Evolutionary conservation across 768 basidiomycete genomes (phyloP).

Genomic region (Russula vinacea): DNA sequence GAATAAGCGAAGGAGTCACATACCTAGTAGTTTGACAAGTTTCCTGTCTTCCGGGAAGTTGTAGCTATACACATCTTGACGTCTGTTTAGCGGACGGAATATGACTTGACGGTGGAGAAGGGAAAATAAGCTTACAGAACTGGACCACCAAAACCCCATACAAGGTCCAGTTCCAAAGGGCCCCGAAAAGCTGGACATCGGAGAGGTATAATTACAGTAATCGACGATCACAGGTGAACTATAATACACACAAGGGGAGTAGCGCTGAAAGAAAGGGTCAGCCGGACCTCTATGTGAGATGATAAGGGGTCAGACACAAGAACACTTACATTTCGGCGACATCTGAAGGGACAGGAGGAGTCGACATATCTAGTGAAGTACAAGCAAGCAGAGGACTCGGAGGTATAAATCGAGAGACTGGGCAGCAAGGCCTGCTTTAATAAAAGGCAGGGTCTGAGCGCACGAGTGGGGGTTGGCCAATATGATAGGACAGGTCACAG

Average conservation of each 20-base stretch:
- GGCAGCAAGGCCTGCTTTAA: no score
- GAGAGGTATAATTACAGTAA: no score
- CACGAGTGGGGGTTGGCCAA: not conserved
- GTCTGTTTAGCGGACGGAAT: not conserved
- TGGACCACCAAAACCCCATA: conserved; percentile 20
- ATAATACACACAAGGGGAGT: conserved; percentile 1
- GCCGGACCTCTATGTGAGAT: not conserved
- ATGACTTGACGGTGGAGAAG: not conserved
- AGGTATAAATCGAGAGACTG: not conserved
- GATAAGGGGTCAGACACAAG: no score
- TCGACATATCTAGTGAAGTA: conserved; percentile 3
- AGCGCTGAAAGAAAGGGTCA: not conserved
- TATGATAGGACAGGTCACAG: not conserved
- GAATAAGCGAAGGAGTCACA: not conserved
- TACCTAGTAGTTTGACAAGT: conserved; percentile 8
- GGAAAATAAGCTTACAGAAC: not conserved
- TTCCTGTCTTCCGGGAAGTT: conserved; percentile 13
- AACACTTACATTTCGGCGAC: conserved; percentile 8
- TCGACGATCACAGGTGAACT: no score
- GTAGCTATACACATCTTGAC: conserved; percentile 18
- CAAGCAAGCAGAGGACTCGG: not conserved
- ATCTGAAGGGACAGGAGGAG: not conserved
- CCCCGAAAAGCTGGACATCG: conserved; percentile 7
- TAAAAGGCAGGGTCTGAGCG: not conserved
- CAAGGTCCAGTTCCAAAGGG: conserved; percentile 15